Conservation (phyloP, 2,329 filamentous ascomycete genomes). For the Alternaria alternata region DNA sequence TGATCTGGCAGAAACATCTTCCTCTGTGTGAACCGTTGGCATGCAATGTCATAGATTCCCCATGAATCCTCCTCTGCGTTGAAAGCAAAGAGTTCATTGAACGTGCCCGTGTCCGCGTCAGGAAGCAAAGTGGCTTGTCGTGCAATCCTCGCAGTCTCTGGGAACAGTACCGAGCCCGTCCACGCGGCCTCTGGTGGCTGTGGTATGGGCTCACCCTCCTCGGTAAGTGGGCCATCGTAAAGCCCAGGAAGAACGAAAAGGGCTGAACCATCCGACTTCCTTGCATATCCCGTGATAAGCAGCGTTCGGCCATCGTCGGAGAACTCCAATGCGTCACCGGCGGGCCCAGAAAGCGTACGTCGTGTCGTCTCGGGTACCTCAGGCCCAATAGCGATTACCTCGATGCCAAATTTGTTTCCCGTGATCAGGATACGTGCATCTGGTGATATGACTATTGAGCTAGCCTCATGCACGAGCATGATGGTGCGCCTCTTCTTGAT, state of each 20-base stretch:
- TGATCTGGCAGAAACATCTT: conserved; percentile 51
- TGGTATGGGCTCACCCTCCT: conserved; percentile 51
- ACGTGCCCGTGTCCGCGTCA: conserved; percentile 48
- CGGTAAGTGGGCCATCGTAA: conserved; percentile 51
- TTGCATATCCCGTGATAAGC: conserved; percentile 49
- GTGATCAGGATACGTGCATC: conserved; percentile 83
- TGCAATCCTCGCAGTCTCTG: conserved; percentile 49
- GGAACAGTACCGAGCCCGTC: conserved; percentile 53
- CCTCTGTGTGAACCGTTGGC: conserved; percentile 48
- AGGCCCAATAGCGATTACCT: conserved; percentile 78
- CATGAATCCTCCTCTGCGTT: conserved; percentile 52
- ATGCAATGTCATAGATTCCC: conserved; percentile 52
- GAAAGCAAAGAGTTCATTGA: conserved; percentile 53
- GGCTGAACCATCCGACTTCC: conserved; percentile 47
- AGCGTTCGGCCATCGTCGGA: conserved; percentile 52
- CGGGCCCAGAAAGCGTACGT: conserved; percentile 47
- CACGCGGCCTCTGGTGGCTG: conserved; percentile 48
- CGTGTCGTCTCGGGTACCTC: conserved; percentile 56
- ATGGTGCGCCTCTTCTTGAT: conserved; percentile 77
- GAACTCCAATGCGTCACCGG: conserved; percentile 50
- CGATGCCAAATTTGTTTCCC: conserved; percentile 87
- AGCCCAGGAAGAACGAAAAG: conserved; percentile 50
- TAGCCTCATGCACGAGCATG: conserved; percentile 78
- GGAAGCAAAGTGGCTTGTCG: conserved; percentile 51
- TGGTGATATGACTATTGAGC: conserved; percentile 80